Conservation (phyloP, 805 yeast species). For the Metschnikowia kunwiensis region DNA sequence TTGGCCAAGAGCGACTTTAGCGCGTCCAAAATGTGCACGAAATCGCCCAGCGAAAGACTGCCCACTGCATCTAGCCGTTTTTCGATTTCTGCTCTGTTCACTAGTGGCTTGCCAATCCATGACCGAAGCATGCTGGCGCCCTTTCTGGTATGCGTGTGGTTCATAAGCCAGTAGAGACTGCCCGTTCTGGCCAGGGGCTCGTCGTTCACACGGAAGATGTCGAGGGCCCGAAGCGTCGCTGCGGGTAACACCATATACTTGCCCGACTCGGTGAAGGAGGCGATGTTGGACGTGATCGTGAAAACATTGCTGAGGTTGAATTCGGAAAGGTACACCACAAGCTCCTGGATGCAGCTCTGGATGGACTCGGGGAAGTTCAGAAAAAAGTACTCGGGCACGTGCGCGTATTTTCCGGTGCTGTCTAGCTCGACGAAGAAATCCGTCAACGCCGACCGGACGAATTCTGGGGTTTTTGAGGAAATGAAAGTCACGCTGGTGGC, state of each 20-base stretch:
- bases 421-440: constrained; percentile 27
- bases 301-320: constrained; percentile 62
- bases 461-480: constrained; percentile 2
- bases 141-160: constrained; percentile 74
- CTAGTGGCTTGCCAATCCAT: constrained; percentile 78
- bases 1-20: constrained; percentile 26
- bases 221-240: constrained; percentile 66
- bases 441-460: constrained; percentile 17
- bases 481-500: constrained; percentile 11
- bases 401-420: constrained; percentile 11
- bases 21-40: constrained; percentile 34
- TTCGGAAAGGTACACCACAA: constrained; percentile 55
- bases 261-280: constrained; percentile 45
- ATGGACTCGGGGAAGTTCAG: constrained; percentile 20
- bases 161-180: constrained; percentile 72
- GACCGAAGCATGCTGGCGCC: constrained; percentile 64
- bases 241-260: constrained; percentile 59
- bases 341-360: constrained; percentile 41
- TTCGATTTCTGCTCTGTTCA: constrained; percentile 50
- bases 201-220: constrained; percentile 67
- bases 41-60: constrained; percentile 24
- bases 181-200: constrained; percentile 54
- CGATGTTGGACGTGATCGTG: constrained; percentile 47
- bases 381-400: constrained; percentile 25
- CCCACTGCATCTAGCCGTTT: constrained; percentile 59